A percentile compares a stretch with the other conserved stretches of the same genome.
Conservation (phyloP, 805 yeast species). For the Pichia membranifaciens region DNA sequence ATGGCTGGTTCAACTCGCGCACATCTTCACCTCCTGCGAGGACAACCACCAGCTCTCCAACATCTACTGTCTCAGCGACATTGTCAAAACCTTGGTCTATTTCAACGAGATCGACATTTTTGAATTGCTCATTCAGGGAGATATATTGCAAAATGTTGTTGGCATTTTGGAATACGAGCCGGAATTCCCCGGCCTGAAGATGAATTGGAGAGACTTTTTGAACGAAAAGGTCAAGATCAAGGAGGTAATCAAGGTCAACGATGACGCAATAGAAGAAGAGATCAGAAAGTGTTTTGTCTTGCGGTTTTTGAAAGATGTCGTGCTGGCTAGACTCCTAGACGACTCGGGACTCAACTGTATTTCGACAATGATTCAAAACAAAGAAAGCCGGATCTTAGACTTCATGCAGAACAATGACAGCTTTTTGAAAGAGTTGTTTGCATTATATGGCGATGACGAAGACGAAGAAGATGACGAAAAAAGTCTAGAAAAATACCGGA, state of each 20-base stretch:
- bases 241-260: slow-evolving; percentile 61
- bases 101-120: slow-evolving; percentile 64
- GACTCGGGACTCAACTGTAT: slow-evolving; percentile 69
- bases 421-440: slow-evolving; percentile 56
- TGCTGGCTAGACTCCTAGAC: slow-evolving; percentile 73
- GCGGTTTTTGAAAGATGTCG: slow-evolving; percentile 82
- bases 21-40: slow-evolving; percentile 55
- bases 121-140: slow-evolving; percentile 52
- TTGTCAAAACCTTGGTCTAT: slow-evolving; percentile 62
- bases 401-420: slow-evolving; percentile 45
- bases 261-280: slow-evolving; percentile 42
- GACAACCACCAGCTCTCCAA: slow-evolving; percentile 42
- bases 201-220: slow-evolving; percentile 69
- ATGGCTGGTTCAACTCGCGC: slow-evolving; percentile 41
- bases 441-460: slow-evolving; percentile 39
- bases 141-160: slow-evolving; percentile 49
- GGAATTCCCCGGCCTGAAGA: slow-evolving; percentile 72
- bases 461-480: not conserved
- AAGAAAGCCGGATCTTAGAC: slow-evolving; percentile 62
- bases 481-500: slow-evolving; percentile 25
- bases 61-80: slow-evolving; percentile 64
- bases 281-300: slow-evolving; percentile 72
- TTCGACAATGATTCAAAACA: slow-evolving; percentile 57
- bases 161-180: slow-evolving; percentile 90
- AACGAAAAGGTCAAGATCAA: slow-evolving; percentile 54